Evolutionary conservation across 805 yeast species (phyloP), one percentile per base, ranked within the genome.

Genomic region (Debaryomyces castellii): DNA sequence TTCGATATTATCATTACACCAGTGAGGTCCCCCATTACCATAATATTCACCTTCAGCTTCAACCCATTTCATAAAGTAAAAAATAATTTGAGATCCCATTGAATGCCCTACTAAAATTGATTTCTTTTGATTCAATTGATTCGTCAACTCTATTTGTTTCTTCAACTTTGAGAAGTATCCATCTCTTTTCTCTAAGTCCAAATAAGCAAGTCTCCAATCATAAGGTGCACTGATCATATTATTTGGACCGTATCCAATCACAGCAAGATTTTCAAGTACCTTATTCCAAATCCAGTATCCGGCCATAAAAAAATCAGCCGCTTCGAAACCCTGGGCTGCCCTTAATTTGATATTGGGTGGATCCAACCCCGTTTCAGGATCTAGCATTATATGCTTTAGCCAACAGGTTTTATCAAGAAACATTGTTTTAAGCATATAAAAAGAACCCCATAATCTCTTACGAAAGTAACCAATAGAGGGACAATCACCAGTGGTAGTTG

Each of bases 251-350:
- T 94, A 94, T 0, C 97, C 97, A 49, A 94, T 80, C 0, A 89
- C 97, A 2, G 97, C 96, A 52, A 94, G 71, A 58, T 94, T 94
- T 64, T 92, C 96, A n/a, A 94, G 73, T 43, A 94, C 81, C 62
- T 94, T 94, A 62, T 89, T 89, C 99, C 99, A 94, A 57, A 94
- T 89, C 99, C 99, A 94, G 64, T 94, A 94, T 0, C 99, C 99
- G 3, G 97, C 88, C 65, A 94, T 83, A 59, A 94, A 94, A 66
- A 89, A 94, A 66, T 94, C 99, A 0, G 97, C 94, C 1, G 97
- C 94, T 57, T 91, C 97, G 63, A 94, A 88, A 0, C 99, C 99
- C 62, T 88, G 96, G 0, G 97, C 92, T 0, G 98, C 95, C 46
- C 99, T 73, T 21, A 94, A 61, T 54, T 76, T 85, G 54, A 88